Evolutionary conservation across 805 yeast genomes (phyloP).

Genomic region (Starmerella geochares): DNA sequence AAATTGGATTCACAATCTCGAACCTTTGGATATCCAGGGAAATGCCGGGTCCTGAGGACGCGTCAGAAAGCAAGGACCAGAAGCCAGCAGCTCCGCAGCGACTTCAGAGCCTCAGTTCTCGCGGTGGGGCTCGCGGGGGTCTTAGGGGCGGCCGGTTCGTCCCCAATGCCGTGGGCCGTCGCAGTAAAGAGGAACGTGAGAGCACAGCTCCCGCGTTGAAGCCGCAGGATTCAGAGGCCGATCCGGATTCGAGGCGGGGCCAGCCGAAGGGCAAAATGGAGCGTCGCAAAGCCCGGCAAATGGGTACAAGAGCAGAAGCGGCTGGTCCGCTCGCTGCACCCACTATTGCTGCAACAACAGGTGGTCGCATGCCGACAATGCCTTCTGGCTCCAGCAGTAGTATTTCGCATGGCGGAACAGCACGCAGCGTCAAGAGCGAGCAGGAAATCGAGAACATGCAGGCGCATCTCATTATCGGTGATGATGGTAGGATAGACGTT

Average conservation of each 20-base stretch:
- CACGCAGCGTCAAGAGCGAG: constrained; percentile 16
- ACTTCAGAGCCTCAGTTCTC: constrained; percentile 17
- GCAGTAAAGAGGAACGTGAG: constrained; percentile 74
- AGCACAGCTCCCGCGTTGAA: constrained; percentile 55
- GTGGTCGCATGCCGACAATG: not conserved
- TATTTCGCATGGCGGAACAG: constrained; percentile 10
- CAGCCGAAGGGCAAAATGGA: constrained; percentile 11
- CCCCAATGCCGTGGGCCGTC: constrained; percentile 80
- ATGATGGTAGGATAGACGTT: constrained; percentile 18
- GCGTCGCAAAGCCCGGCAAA: constrained; percentile 18
- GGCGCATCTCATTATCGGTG: constrained; percentile 7
- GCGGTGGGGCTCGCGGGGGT: constrained; percentile 17
- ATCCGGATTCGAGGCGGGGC: constrained; percentile 18
- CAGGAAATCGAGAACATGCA: constrained; percentile 13
- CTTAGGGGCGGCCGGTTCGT: constrained; percentile 40
- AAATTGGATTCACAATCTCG: not conserved
- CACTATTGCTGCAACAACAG: constrained; percentile 18
- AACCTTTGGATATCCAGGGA: not conserved
- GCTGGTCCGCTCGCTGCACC: constrained; percentile 34
- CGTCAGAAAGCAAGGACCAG: constrained; percentile 5
- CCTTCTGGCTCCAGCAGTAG: not conserved
- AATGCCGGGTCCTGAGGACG: constrained; percentile 9
- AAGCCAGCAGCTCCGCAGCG: constrained; percentile 14
- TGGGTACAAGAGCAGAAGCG: constrained; percentile 27
- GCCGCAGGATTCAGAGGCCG: constrained; percentile 27